Conservation (phyloP, 2,329 filamentous ascomycete species). For the Talaromyces amestolkiae region DNA sequence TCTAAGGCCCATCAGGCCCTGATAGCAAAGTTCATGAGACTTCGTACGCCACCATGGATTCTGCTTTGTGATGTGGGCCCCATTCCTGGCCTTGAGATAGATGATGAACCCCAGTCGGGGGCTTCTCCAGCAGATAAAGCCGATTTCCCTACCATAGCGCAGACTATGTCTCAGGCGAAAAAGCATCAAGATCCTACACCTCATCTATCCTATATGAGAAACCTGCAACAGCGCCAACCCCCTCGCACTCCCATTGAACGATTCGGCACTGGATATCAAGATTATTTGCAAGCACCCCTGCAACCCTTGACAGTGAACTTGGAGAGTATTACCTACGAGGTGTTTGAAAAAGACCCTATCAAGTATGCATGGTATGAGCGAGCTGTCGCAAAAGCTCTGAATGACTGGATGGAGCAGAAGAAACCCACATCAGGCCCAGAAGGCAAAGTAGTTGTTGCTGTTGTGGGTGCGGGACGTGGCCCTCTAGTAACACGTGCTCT, state of each 20-base stretch:
- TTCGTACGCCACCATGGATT: constrained; percentile 59
- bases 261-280: constrained; percentile 74
- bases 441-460: constrained; percentile 77
- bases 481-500: constrained; percentile 86
- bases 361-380: constrained; percentile 96
- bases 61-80: constrained; percentile 58
- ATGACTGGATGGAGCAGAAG: constrained; percentile 69
- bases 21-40: constrained; percentile 57
- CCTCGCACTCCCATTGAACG: constrained; percentile 61
- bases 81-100: constrained; percentile 47
- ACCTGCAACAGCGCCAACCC: constrained; percentile 79
- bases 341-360: constrained; percentile 96
- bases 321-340: constrained; percentile 95
- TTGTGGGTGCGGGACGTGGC: constrained; percentile 89
- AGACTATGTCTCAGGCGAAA: constrained; percentile 55
- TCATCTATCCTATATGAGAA: constrained; percentile 77
- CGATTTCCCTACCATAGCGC: constrained; percentile 67
- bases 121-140: constrained; percentile 25
- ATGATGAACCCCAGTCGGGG: constrained; percentile 22
- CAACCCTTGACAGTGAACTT: constrained; percentile 95
- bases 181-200: constrained; percentile 57
- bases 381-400: constrained; percentile 75
- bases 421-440: constrained; percentile 72
- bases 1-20: constrained; percentile 58
- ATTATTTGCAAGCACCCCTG: constrained; percentile 91